Evolutionary conservation across 805 yeast genomes (phyloP).

Genomic region (Lipomyces mesembrius): DNA sequence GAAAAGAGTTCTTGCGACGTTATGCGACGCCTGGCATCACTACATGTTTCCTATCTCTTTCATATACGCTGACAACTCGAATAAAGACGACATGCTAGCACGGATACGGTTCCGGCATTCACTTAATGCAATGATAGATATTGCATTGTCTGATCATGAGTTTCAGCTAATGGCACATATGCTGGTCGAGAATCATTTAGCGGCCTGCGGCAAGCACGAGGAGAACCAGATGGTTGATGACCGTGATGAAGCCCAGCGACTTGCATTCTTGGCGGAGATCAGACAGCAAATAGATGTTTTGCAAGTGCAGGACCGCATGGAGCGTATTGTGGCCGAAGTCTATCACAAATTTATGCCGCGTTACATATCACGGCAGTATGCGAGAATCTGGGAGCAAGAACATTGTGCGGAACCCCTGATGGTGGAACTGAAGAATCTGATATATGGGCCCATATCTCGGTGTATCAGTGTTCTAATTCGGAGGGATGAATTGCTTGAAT

Average conservation of each 20-base stretch:
- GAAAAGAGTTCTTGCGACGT: slow-evolving; percentile 15
- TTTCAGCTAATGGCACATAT: slow-evolving; percentile 22
- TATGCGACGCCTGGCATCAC: slow-evolving; percentile 29
- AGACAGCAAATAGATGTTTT: slow-evolving; percentile 9
- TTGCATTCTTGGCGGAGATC: slow-evolving; percentile 9
- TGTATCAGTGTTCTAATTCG: slow-evolving; percentile 16
- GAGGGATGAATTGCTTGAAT: slow-evolving; percentile 7
- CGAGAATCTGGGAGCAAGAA: slow-evolving; percentile 23
- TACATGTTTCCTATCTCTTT: slow-evolving; percentile 27
- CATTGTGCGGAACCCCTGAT: slow-evolving; percentile 22
- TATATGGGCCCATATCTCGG: slow-evolving; percentile 18
- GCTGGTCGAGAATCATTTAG: slow-evolving; percentile 21
- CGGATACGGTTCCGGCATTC: slow-evolving; percentile 21
- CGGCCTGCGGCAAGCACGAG: slow-evolving; percentile 14
- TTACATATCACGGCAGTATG: slow-evolving; percentile 17
- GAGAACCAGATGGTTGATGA: slow-evolving; percentile 1
- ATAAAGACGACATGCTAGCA: slow-evolving; percentile 5
- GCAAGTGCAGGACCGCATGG: slow-evolving; percentile 16
- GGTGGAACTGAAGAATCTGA: slow-evolving; percentile 9
- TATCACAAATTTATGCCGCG: slow-evolving; percentile 24
- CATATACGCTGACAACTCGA: neutral
- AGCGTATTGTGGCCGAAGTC: slow-evolving; percentile 27
- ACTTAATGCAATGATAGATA: slow-evolving; percentile 28
- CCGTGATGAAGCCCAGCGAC: slow-evolving; percentile 12
- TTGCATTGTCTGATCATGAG: slow-evolving; percentile 25